Base-by-base conservation (phyloP, 352 stramenopile species). In the Globisporangium sylvaticum region DNA sequence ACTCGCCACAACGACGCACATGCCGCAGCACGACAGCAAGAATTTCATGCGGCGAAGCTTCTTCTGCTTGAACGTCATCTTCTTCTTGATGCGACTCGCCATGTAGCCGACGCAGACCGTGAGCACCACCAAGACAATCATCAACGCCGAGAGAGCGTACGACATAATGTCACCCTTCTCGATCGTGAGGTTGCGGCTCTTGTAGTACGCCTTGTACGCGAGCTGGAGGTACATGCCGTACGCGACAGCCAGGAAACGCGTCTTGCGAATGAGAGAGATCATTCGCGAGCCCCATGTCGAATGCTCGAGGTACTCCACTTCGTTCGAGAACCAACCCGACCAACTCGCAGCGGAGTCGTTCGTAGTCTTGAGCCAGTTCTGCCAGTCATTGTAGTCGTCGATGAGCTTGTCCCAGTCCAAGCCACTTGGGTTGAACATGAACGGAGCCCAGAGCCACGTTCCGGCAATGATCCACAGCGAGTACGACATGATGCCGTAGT, bases 401-500 rank as follows among this genome's bases (percentile, higher is more conserved):
- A 91, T 90, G 42, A 98, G 89, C 74, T 98, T 97, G 76, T 98
- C 92, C 96, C 96, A 99, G 67, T 99, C 97, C 64, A 99, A 91
- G 34, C 95, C 98, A 39, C 98, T 95, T 27, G 97, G 97, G 74
- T 99, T 99, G 75, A 99, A 95, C 71, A 95, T 84, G 76, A 95
- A 94, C 39, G 88, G 88, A 4, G 81, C 83, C 86, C 86, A 94
- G 73, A 94, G 81, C 86, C 86, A 95, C 25, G 86, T 94, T 20
- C 76, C 83, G 79, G 92, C 95, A 60, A 98, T 98, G 46, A 99
- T 91, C 72, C 85, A 94, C 53, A 99, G 74, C 29, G 96, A 99
- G 87, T 98, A 99, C 50, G 96, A 98, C 75, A 98, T 94, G 48
- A 98, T 96, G 68, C 96, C 92, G 77, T 99, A 99, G 76, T 99